Base-by-base conservation (phyloP, 768 basidiomycete genomes). In the Hericium erinaceus region DNA sequence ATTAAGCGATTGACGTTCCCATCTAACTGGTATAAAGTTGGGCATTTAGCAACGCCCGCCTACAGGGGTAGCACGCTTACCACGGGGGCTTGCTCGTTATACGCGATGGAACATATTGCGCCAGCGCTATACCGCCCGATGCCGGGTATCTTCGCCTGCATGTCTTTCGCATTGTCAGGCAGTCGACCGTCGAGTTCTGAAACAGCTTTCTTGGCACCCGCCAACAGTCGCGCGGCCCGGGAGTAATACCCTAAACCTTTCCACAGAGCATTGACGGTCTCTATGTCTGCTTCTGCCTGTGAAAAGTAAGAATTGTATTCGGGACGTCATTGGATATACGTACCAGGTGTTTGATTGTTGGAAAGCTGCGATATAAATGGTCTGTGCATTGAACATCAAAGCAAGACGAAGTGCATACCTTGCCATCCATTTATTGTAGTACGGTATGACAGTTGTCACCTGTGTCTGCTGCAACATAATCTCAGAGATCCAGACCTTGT, bases 401-500 rank as follows among this genome's bases (percentile, higher is more conserved):
- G 28, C 26, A 57, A 7, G 41, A 40, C 28, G 41, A 20, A 20
- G 44, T 16, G 73, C 80, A 58, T 60, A 90, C 89, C 77, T 85
- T 63, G 76, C 74, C 79, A 95, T 90, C 93, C 93, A 98, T 22
- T 80, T 79, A 54, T 81, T 84, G 70, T 91, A 98, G 71, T 97
- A 98, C 1, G 89, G 89, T 64, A 95, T 92, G n/a, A 95, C 93
- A 1, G 92, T 93, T 4, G 72, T 78, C 38, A 97, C 94, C 69
- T 95, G 93, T 0, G 95, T 98, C 71, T 98, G 95, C 70, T 98
- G 95, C 2, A 95, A 77, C 95, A 97, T 97, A 57, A 97, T 85
- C 72, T 98, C 92, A 13, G 86, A 90, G 22, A 93, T 78, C 89
- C 90, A 92, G 24, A 92, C 88, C 89, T 89, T 63, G 15, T 20